A percentile compares a stretch with the other conserved stretches of the same genome.
phyloP scores from a whole-genome alignment of 176 grass and related monocot genomes.

The Guadua angustifolia region DNA sequence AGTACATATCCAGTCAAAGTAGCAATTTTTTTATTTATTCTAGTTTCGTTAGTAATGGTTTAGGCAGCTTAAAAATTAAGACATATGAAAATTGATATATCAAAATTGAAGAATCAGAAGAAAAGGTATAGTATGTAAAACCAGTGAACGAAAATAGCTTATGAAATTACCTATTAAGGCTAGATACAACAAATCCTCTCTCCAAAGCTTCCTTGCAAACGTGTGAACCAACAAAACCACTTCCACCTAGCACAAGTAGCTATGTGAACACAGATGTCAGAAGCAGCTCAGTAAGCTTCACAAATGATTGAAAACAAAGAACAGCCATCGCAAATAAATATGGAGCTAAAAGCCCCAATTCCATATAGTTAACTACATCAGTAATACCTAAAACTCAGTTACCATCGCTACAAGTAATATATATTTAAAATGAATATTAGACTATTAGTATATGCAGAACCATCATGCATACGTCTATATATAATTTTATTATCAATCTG shows the following conservation, averaged over 20 bases:
- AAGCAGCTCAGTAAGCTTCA: slow-evolving; percentile 28
- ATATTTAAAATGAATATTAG: background rate
- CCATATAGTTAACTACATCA: background rate
- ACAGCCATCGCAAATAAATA: background rate
- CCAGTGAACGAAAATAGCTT: slow-evolving; percentile 7
- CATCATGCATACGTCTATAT: background rate
- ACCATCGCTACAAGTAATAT: background rate
- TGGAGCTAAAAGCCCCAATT: background rate
- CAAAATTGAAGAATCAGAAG: background rate
- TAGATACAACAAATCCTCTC: slow-evolving; percentile 74
- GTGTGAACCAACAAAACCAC: slow-evolving; percentile 92
- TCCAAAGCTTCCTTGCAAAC: slow-evolving; percentile 91
- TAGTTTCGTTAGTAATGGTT: background rate
- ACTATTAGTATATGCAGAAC: background rate
- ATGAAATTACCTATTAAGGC: slow-evolving; percentile 76
- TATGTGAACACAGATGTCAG: slow-evolving; percentile 48
- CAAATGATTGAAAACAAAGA: slow-evolving; percentile 19
- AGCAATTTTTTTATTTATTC: background rate
- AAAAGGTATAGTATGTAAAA: slow-evolving; percentile 7
- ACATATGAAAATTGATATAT: background rate
- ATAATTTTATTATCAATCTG: slow-evolving; percentile 6
- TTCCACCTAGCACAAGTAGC: slow-evolving; percentile 90
- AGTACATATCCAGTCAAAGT: slow-evolving; percentile 12
- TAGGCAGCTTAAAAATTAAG: slow-evolving; percentile 21
- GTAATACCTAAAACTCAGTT: background rate